Evolutionary conservation across 192 early-diverging fungal species (phyloP), one percentile per base, ranked within the genome.

Genomic region (Rhizophlyctis rosea): DNA sequence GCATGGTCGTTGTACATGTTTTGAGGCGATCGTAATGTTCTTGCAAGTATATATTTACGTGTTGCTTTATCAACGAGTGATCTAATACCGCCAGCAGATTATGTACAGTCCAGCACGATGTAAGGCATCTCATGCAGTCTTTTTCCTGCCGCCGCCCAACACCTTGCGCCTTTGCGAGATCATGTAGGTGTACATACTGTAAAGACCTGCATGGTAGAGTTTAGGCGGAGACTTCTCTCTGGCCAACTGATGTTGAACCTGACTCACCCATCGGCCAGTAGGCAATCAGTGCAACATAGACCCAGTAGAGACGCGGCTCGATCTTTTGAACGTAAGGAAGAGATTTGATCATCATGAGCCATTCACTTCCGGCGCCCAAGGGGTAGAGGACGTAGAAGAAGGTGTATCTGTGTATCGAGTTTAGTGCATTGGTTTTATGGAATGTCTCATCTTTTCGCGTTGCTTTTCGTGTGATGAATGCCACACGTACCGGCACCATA

Each of bases 321-420:
- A 57, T 25, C n/a, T 5, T 21, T 32, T 64, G n/a, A 23, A 33
- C 66, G 21, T 31, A 32, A 82, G 79, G 57, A 80, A 86, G 18
- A 81, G 91, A 64, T 87, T 72, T 32, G 85, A 79, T 36, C 83
- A 83, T 70, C 67, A 93, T 79, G 54, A 90, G 71, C 47, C 86
- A 76, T 78, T 98, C 96, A 36, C 87, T 87, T 49, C 81, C 77
- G 30, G 93, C 93, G 54, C 96, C 96, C 13, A 87, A 55, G 28
- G 96, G 96, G 71, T 98, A 98, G 31, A 98, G 79, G 25, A 94
- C 75, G 63, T 85, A 92, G 79, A 98, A 98, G 70, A 95, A 90
- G 56, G 87, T 95, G 77, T 98, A 98, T 63, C 96, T 87, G 65
- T 62, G 61, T 64, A 18, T 64, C 55, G 59, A n/a, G n/a, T n/a